These are phyloP conservation scores for Trichosporon sp. DNA, from an alignment of 1,284 basidiomycete species.

Conservation along the genomic window DNA sequence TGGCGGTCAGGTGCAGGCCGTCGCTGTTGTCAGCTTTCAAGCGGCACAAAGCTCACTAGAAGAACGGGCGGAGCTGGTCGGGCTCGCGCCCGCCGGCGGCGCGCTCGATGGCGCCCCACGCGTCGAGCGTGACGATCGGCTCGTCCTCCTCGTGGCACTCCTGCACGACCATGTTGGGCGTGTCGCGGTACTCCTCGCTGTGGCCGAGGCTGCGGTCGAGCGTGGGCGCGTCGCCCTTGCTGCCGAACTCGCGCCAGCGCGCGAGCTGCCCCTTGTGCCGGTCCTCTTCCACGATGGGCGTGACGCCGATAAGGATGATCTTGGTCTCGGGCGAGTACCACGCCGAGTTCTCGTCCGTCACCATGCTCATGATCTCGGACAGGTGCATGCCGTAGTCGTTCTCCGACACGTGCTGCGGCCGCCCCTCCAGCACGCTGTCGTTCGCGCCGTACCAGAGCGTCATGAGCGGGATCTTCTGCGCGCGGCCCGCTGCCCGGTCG, in stretches of 20 bases:
- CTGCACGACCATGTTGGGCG: constrained; percentile 55
- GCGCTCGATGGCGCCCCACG: constrained; percentile 63
- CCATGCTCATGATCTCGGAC: constrained; percentile 58
- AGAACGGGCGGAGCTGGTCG: constrained; percentile 49
- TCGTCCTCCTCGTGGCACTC: constrained; percentile 59
- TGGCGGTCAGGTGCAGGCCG: constrained; percentile 69
- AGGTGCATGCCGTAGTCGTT: constrained; percentile 65
- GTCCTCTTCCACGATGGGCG: constrained; percentile 65
- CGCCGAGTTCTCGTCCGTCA: constrained; percentile 60
- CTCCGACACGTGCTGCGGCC: constrained; percentile 57
- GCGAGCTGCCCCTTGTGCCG: constrained; percentile 47
- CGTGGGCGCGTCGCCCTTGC: constrained; percentile 29
- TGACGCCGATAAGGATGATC: constrained; percentile 75
- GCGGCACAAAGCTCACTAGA: constrained; percentile 30
- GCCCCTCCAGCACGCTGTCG: constrained; percentile 62
- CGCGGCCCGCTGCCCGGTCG: constrained; percentile 56
- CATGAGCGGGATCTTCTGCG: constrained; percentile 59
- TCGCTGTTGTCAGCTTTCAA: constrained; percentile 51
- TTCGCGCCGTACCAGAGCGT: constrained; percentile 85
- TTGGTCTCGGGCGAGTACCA: constrained; percentile 69
- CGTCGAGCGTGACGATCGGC: constrained; percentile 59
- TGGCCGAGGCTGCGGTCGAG: constrained; percentile 60
- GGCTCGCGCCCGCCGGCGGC: constrained; percentile 58
- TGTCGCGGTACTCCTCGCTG: constrained; percentile 63
- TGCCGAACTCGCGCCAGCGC: constrained; percentile 32